Conservation (phyloP, 2,329 filamentous ascomycete species). For the Nothophaeocryptopus gaeumannii region DNA sequence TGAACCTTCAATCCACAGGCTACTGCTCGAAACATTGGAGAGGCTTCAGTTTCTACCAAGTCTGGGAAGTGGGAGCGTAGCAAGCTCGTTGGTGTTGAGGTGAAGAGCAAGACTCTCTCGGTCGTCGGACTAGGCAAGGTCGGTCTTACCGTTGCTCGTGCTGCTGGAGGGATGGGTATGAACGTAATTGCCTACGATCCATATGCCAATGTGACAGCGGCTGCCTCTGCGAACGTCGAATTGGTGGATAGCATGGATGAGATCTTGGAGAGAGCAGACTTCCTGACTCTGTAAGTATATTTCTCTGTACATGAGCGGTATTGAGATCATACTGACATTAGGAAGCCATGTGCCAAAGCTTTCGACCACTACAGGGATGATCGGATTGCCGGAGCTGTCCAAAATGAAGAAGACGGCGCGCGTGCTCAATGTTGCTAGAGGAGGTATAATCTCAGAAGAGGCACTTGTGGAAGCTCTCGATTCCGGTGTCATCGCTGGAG, state of each 20-base stretch:
- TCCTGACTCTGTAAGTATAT: conserved; percentile 60
- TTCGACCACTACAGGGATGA: conserved; percentile 71
- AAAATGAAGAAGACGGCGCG: conserved; percentile 72
- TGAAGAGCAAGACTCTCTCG: conserved; percentile 64
- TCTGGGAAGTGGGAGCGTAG: conserved; percentile 72
- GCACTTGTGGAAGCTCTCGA: conserved; percentile 70
- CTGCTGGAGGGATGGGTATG: conserved; percentile 76
- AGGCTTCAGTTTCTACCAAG: conserved; percentile 67
- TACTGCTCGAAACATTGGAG: conserved; percentile 69
- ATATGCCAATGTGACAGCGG: conserved; percentile 72
- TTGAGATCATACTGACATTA: too few relatives aligned
- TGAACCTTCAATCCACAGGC: conserved; percentile 30
- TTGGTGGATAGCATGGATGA: conserved; percentile 35
- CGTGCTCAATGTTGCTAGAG: conserved; percentile 75
- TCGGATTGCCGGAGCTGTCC: conserved; percentile 63
- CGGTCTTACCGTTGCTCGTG: conserved; percentile 74
- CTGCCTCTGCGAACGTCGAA: conserved; percentile 62
- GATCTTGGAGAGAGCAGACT: conserved; percentile 67
- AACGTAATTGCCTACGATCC: conserved; percentile 71
- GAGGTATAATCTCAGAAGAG: conserved; percentile 75
- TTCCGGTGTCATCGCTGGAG: conserved; percentile 68
- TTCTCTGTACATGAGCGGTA: too few relatives aligned
- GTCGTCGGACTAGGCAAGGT: conserved; percentile 41
- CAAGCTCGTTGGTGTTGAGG: conserved; percentile 71
- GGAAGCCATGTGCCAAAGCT: conserved; percentile 68